phyloP scores from a whole-genome alignment of 2,329 filamentous ascomycete genomes.

The Ustulina deusta region DNA sequence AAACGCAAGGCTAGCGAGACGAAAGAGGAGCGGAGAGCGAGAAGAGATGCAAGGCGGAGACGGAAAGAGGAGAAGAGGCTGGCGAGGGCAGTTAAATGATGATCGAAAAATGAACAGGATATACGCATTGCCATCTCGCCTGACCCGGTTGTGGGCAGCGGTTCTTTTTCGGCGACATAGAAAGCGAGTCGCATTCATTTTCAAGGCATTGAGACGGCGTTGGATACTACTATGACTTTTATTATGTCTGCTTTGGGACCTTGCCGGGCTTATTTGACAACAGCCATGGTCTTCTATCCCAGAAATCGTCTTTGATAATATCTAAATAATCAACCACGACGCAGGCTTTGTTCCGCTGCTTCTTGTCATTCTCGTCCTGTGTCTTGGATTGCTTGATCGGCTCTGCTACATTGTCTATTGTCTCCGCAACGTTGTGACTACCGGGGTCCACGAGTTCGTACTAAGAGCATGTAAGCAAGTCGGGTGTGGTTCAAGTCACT shows the following conservation, averaged over 20 bases:
- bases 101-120: slow-evolving; percentile 16
- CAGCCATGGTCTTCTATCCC: slow-evolving; percentile 87
- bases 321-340: slow-evolving; percentile 89
- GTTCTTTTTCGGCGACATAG: slow-evolving; percentile 7
- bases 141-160: background rate
- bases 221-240: slow-evolving; percentile 33
- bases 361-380: slow-evolving; percentile 86
- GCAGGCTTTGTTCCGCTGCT: slow-evolving; percentile 81
- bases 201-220: slow-evolving; percentile 37
- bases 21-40: slow-evolving; percentile 59
- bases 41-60: slow-evolving; percentile 59
- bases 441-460: slow-evolving; percentile 76
- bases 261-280: slow-evolving; percentile 79
- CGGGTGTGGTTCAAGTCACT: background rate
- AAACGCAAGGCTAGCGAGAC: slow-evolving; percentile 55
- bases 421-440: slow-evolving; percentile 59
- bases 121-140: slow-evolving; percentile 6
- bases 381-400: slow-evolving; percentile 75
- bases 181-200: slow-evolving; percentile 29
- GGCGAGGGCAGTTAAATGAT: slow-evolving; percentile 36
- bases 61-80: slow-evolving; percentile 52
- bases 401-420: slow-evolving; percentile 63
- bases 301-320: slow-evolving; percentile 96
- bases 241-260: slow-evolving; percentile 68
- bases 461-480: slow-evolving; percentile 56